Base-by-base conservation (phyloP, 805 yeast species). In the Wickerhamomyces mucosus region DNA sequence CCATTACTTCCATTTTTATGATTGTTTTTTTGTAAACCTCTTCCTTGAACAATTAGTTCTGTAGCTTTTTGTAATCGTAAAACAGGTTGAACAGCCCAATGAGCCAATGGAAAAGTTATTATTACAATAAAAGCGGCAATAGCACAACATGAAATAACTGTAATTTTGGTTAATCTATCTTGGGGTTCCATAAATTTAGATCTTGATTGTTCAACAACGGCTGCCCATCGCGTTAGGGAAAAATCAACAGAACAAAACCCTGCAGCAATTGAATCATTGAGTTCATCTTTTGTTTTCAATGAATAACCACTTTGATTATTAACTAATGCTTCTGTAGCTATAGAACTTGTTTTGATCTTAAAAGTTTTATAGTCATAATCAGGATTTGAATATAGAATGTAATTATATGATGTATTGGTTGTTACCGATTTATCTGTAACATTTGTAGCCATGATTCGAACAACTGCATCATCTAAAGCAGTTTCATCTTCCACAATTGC, bases 51-150 rank as follows among this genome's bases (percentile, higher is more conserved):
- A 6, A 65, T 62, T 1, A 50, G 39, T 49, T 84, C 95, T 0
- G 95, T 83, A 0, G 94, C 95, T 39, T 75, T 74, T 46, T 81
- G 85, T 26, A 86, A 62, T 36, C 76, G 68, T 26, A 83, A 69
- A 36, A 86, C 84, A 0, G 96, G 96, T 40, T 81, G 58, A 6
- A 85, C 88, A 21, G 88, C 85, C 63, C 76, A 80, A 37, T 82
- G 85, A 0, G 95, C 85, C 33, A 86, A 55, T 5, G 92, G 88
- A 51, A 85, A 70, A 1, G 95, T 83, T n/a, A 82, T 51, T 1
- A 82, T 38, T 41, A 82, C 74, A 63, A 84, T 73, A 39, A 79
- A 69, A 1, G 62, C 82, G 4, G 92, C 92, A 15, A 81, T 72
- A 1, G 82, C 94, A 23, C 86, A 60, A 16, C 82, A 84, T 1